Evolutionary conservation across 2,329 filamentous ascomycete genomes (phyloP), one percentile per base, ranked within the genome.

Genomic region (Emericellopsis cladophorae): DNA sequence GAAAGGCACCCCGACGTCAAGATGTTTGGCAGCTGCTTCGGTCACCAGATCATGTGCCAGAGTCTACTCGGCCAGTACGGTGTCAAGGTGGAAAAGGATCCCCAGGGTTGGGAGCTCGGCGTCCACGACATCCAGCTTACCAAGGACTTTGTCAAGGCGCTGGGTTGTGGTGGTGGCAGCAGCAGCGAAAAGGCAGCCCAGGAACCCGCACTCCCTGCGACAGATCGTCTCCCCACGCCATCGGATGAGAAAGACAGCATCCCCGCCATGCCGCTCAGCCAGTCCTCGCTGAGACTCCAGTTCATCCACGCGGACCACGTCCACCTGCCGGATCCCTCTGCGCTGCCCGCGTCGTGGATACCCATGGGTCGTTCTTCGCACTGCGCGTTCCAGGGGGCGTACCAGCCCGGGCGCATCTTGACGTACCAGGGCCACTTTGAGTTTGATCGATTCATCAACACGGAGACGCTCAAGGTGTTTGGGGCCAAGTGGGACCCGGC

Each of bases 381-480:
- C 39, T 67, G 63, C 44, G 46, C 43, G 0, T 48, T 62, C 6
- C 62, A 67, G 42, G 65, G 64, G 0, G 41, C 65, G 5, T 64
- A 60, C 42, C 46, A 62, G 42, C 48, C 55, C 2, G 56, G 58
- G 0, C 50, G 60, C 1, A 49, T 67, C 0, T 48, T 68, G 15
- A 67, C 62, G 0, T 58, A 57, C 22, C 62, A 66, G 37, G 63
- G 63, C 0, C 62, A 66, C 44, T 64, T 62, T 18, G 64, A 67
- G 42, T 68, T 67, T 47, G 59, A 66, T 44, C 42, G 50, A 0
- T 64, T 62, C 40, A 50, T 66, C 9, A 65, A 61, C 39, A 47
- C 51, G 0, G 59, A 65, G 49, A 58, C 52, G 1, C 42, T 64
- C 18, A 57, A 57, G 40, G 50, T 56, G 1, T 62, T 62, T 42